A percentile compares a stretch with the other conserved stretches of the same genome.
Conservation (phyloP, 2,329 filamentous ascomycete genomes). For the Hymenoscyphus fructigenus region DNA sequence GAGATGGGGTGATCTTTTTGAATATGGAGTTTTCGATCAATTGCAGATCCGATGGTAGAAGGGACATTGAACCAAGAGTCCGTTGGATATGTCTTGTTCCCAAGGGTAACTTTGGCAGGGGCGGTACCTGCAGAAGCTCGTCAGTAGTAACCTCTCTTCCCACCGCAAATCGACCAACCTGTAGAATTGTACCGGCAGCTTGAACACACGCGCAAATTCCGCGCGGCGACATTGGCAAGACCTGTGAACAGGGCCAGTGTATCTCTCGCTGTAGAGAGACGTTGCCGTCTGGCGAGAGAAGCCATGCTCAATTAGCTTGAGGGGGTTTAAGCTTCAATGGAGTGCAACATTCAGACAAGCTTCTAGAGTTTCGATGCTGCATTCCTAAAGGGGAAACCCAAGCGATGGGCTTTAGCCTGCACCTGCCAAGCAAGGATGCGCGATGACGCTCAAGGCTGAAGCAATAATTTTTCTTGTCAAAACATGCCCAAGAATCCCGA, state of each 20-base stretch:
- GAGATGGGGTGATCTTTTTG: conserved; percentile 84
- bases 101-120: conserved; percentile 19
- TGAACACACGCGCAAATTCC: conserved; percentile 24
- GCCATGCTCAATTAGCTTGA: conserved; percentile 25
- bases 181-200: conserved; percentile 32
- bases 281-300: conserved; percentile 21
- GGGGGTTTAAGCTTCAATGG: neutral
- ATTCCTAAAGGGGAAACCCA: neutral
- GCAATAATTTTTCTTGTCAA: neutral
- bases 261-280: conserved; percentile 24
- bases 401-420: neutral
- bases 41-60: conserved; percentile 68
- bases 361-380: conserved; percentile 2
- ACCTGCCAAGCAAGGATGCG: conserved; percentile 7
- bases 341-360: neutral
- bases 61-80: conserved; percentile 88
- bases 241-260: conserved; percentile 31
- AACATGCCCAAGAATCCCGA: neutral
- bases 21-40: conserved; percentile 82
- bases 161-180: conserved; percentile 22
- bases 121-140: neutral
- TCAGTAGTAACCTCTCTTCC: neutral
- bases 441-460: conserved; percentile 12
- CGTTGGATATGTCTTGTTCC: conserved; percentile 59
- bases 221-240: conserved; percentile 21